Base-by-base conservation (phyloP, 768 basidiomycete genomes). In the Tulasnella sp. region DNA sequence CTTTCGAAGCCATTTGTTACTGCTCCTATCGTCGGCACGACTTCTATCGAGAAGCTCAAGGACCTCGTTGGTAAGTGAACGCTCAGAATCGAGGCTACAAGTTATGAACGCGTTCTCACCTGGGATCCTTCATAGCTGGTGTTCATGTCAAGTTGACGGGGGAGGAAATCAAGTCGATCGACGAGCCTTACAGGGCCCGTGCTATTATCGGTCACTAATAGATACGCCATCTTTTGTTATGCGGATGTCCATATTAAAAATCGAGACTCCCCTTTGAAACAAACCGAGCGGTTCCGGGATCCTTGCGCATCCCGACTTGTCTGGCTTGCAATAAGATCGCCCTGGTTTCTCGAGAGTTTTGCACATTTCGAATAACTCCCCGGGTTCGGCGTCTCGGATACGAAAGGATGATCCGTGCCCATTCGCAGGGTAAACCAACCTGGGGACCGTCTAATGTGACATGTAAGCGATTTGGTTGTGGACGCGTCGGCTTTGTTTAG, bases 11-110 rank as follows among this genome's bases (percentile, higher is more conserved):
- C 68, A 7, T 71, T 72, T 39, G 87, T 92, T 5, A 85, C 89
- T 0, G 90, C 90, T 1, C 91, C 91, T 0, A 90, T 92, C 82
- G 87, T 91, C 44, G 91, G 90, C 1, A 86, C 88, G 0, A 89
- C 89, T 1, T 89, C 87, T 42, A 80, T 88, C 5, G 85, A 89
- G 40, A 89, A 91, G 78, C 83, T 91, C 38, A 82, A 87, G 34
- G 90, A 91, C 76, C 82, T 90, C 24, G 85, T 90, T 75, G 88
- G 88, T 88, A 83, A 78, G 84, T 80, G 36, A 12, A 39, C 40
- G 24, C 68, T 12, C 16, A 21, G 72, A 9, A 16, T 73, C 27
- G 71, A 52, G 31, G 21, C 18, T 38, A 46, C 62, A 40, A 3
- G 34, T 36, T 9, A 5, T 18, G n/a, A 16, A 39, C 3, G 21